These are phyloP conservation scores for Immersiella caudata DNA, from an alignment of 495 filamentous ascomycete genomes.

Conservation along the genomic window DNA sequence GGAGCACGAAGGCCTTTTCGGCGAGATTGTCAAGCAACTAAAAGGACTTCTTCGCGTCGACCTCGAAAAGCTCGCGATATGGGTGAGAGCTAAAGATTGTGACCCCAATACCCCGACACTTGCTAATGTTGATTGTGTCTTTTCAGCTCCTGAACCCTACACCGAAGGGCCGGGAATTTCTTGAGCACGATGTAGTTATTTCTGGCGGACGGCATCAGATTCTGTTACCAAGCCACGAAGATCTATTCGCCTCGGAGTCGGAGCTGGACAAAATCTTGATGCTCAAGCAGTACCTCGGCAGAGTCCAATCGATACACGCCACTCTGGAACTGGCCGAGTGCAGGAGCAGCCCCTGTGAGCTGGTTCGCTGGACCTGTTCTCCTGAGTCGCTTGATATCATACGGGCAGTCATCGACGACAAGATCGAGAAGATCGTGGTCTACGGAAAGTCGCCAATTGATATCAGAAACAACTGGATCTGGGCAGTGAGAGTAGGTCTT, in stretches of 20 bases:
- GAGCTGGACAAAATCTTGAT: slow-evolving; percentile 37
- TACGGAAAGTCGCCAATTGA: slow-evolving; percentile 83
- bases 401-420: slow-evolving; percentile 64
- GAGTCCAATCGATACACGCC: slow-evolving; percentile 67
- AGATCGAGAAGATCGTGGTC: slow-evolving; percentile 78
- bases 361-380: slow-evolving; percentile 69
- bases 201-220: slow-evolving; percentile 40
- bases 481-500: slow-evolving; percentile 75
- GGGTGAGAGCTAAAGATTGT: slow-evolving; percentile 24
- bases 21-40: slow-evolving; percentile 66
- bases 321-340: slow-evolving; percentile 67
- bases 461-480: slow-evolving; percentile 86
- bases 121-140: too few species aligned
- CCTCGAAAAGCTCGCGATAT: slow-evolving; percentile 28
- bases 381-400: slow-evolving; percentile 62
- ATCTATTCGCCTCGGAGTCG: slow-evolving; percentile 28
- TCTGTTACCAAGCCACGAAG: slow-evolving; percentile 53
- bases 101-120: too few species aligned
- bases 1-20: slow-evolving; percentile 85
- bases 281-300: slow-evolving; percentile 65
- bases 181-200: slow-evolving; percentile 24
- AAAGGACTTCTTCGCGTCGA: slow-evolving; percentile 28
- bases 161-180: neutral
- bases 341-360: slow-evolving; percentile 56
- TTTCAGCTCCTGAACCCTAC: neutral